These are phyloP conservation scores for Neodidymelliopsis sp. DNA, from an alignment of 2,329 filamentous ascomycete species.

Conservation along the genomic window DNA sequence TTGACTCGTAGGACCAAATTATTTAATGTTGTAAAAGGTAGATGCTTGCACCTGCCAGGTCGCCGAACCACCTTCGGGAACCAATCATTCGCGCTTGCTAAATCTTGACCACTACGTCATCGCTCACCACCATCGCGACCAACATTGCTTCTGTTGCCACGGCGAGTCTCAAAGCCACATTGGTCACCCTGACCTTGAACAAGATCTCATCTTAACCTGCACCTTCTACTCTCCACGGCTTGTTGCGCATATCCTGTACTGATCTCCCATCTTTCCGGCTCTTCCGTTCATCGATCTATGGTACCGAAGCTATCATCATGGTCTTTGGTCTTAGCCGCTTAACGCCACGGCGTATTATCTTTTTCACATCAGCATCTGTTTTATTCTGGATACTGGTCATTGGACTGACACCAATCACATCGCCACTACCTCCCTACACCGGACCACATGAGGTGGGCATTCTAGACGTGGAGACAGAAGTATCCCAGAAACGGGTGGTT, in stretches of 20 bases:
- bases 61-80: not conserved
- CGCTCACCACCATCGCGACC: slow-evolving; percentile 9
- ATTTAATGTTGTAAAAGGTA: not conserved
- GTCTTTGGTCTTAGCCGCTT: slow-evolving; percentile 32
- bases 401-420: slow-evolving; percentile 53
- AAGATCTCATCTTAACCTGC: not conserved
- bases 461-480: slow-evolving; percentile 54
- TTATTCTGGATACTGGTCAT: slow-evolving; percentile 48
- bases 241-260: not conserved
- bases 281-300: slow-evolving; percentile 1
- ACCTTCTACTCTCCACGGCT: not conserved
- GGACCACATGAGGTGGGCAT: slow-evolving; percentile 54
- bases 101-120: slow-evolving; percentile 25
- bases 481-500: slow-evolving; percentile 43
- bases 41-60: slow-evolving; percentile 1
- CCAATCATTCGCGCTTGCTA: not conserved
- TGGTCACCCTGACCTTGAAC: slow-evolving; percentile 11
- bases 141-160: slow-evolving; percentile 4
- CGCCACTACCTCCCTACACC: slow-evolving; percentile 52
- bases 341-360: slow-evolving; percentile 33
- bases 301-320: slow-evolving; percentile 17
- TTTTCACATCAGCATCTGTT: slow-evolving; percentile 38
- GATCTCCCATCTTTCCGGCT: not conserved
- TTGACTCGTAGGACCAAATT: no score
- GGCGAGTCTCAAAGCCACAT: slow-evolving; percentile 14